A percentile compares a stretch with the other conserved stretches of the same genome.
These are phyloP conservation scores for Euphorbia corollata DNA, from an alignment of 441 rosid species.

Conservation along the genomic window DNA sequence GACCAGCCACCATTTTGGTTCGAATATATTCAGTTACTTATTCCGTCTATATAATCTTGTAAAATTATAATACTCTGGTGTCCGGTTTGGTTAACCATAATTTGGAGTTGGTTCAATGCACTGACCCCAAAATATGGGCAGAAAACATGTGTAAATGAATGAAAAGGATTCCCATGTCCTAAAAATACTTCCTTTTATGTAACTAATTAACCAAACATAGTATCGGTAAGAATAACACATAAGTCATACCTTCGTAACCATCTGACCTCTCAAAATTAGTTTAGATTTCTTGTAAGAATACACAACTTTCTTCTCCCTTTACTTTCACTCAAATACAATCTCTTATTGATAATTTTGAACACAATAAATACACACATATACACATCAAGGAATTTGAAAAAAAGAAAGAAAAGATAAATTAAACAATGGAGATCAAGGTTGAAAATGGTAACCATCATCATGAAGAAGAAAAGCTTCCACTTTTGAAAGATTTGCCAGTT, in stretches of 20 bases:
- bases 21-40: too few relatives aligned
- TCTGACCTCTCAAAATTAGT: constrained; percentile 15
- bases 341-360: constrained; percentile 12
- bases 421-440: constrained; percentile 37
- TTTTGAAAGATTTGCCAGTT: constrained; percentile 26
- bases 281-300: constrained; percentile 42
- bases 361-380: background rate
- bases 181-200: background rate
- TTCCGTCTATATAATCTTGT: too few relatives aligned
- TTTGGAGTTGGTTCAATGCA: too few relatives aligned
- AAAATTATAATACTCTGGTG: too few relatives aligned
- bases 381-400: background rate
- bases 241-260: background rate
- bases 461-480: constrained; percentile 35
- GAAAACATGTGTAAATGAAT: background rate
- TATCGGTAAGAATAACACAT: background rate
- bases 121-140: too few relatives aligned
- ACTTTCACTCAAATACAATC: constrained; percentile 28
- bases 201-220: constrained; percentile 1
- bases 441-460: constrained; percentile 23
- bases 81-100: too few relatives aligned
- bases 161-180: background rate
- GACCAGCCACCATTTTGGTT: too few relatives aligned
- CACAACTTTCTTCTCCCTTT: constrained; percentile 26
- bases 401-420: too few relatives aligned